Percentiles rank a stretch among this genome's conserved stretches.
phyloP scores from a whole-genome alignment of 1,139 yeast species.

The Pichia sp. region DNA sequence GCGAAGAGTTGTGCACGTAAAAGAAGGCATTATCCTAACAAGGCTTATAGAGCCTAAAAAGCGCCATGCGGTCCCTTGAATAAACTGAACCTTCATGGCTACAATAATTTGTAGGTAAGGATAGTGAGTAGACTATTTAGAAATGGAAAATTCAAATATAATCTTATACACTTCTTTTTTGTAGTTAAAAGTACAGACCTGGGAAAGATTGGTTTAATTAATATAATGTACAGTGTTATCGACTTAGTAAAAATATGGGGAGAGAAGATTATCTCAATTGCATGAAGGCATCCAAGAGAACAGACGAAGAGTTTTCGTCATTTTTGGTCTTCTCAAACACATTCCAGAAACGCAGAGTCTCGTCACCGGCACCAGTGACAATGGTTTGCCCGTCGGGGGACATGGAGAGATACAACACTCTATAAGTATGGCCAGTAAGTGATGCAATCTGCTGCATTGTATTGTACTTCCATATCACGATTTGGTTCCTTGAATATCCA shows the following conservation, averaged over 20 bases:
- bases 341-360: conserved; percentile 90
- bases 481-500: conserved; percentile 87
- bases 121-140: neutral
- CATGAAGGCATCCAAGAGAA: conserved; percentile 72
- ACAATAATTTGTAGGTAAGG: neutral
- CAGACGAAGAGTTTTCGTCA: conserved; percentile 56
- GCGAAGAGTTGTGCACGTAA: too few species aligned
- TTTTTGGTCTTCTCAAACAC: conserved; percentile 72
- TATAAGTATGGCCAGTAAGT: conserved; percentile 87
- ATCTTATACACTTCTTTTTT: too few species aligned
- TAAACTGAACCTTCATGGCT: too few species aligned
- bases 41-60: too few species aligned
- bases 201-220: too few species aligned
- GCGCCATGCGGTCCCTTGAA: too few species aligned
- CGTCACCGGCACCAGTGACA: conserved; percentile 99
- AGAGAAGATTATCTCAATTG: conserved; percentile 33
- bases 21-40: too few species aligned
- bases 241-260: neutral
- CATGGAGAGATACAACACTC: conserved; percentile 83
- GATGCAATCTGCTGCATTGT: conserved; percentile 88
- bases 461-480: conserved; percentile 93
- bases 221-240: neutral
- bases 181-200: too few species aligned
- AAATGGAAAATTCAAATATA: too few species aligned
- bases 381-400: conserved; percentile 97